Evolutionary conservation across 345 rosid genomes (phyloP), one percentile per base, ranked within the genome.

Genomic region (Acer campestre): DNA sequence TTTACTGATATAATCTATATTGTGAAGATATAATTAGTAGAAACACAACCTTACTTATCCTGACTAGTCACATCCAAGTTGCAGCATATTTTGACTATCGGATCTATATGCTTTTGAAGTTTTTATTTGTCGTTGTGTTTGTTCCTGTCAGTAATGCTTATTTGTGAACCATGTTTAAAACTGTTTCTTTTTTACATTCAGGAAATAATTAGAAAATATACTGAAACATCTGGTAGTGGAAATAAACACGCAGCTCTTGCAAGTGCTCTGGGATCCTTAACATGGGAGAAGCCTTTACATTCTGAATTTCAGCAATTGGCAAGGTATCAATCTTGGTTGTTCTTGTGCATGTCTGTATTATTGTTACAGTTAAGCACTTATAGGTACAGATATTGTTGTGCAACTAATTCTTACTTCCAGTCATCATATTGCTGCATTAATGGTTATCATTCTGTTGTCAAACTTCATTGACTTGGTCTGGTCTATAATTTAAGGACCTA

Each of bases 291-390:
- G 78, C 98, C 97, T 44, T 78, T 74, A 7, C 83, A 80, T 81
- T 87, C 96, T 65, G 99, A 93, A 80, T 93, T 92, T 86, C 89
- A 87, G 74, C 91, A 87, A 73, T 78, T 95, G 80, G 94, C 98
- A 56, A 92, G 92, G 99, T 95, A 85, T 29, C 20, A 40, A 0
- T 56, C 79, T 70, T 23, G 65, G 48, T 80, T 56, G 16, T 63
- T 14, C 31, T 23, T 72, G 23, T 64, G 48, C 23, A 10, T 10
- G 23, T 23, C 62, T 29, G 7, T n/a, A 48, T 51, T 56, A 61
- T 35, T 31, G 4, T 27, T 51, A 53, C 64, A 18, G 27, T 51
- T 67, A 27, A 27, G 69, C 13, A 29, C 38, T 35, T 35, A 35
- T 4, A 35, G 38, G 38, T 23, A 70, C 31, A 51, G 10, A 38